A percentile compares a stretch with the other conserved stretches of the same genome.
Evolutionary conservation across 2,329 filamentous ascomycete species (phyloP).

Genomic region (Verticillium zaregamsianum): DNA sequence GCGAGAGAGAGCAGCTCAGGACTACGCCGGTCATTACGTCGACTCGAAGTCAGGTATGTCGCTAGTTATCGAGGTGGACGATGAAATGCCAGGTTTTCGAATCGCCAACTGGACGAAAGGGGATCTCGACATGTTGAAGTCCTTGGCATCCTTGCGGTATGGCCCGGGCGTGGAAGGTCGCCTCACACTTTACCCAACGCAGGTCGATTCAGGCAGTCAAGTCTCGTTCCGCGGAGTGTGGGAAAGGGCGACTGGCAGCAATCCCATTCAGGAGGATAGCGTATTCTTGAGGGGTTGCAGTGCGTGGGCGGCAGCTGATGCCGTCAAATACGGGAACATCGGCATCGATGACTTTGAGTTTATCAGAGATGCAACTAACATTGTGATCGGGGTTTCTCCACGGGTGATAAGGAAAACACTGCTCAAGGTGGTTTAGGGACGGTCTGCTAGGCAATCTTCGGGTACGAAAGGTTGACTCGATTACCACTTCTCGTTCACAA

Average conservation of each 20-base stretch:
- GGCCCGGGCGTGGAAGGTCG: neutral
- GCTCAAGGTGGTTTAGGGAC: no score
- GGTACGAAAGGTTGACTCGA: no score
- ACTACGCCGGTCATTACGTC: conserved; percentile 13
- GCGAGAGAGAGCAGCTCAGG: conserved; percentile 12
- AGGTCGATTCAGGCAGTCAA: neutral
- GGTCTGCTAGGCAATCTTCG: no score
- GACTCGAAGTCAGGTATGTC: neutral
- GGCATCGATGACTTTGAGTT: conserved; percentile 14
- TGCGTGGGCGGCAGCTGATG: conserved; percentile 5
- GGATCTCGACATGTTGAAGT: conserved; percentile 1
- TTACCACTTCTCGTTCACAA: no score
- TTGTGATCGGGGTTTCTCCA: neutral
- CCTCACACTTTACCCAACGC: neutral
- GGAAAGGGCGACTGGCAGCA: neutral
- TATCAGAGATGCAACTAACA: conserved; percentile 1
- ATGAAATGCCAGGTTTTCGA: neutral
- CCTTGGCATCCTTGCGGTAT: neutral
- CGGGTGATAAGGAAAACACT: neutral
- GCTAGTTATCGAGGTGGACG: neutral
- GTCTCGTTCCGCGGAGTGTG: conserved; percentile 1
- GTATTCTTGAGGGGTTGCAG: neutral
- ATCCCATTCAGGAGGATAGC: neutral
- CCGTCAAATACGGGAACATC: conserved; percentile 12
- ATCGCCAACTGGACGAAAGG: neutral